Base-by-base conservation (phyloP, 371 early-diverging fungal genomes). In the Apophysomyces elegans region DNA sequence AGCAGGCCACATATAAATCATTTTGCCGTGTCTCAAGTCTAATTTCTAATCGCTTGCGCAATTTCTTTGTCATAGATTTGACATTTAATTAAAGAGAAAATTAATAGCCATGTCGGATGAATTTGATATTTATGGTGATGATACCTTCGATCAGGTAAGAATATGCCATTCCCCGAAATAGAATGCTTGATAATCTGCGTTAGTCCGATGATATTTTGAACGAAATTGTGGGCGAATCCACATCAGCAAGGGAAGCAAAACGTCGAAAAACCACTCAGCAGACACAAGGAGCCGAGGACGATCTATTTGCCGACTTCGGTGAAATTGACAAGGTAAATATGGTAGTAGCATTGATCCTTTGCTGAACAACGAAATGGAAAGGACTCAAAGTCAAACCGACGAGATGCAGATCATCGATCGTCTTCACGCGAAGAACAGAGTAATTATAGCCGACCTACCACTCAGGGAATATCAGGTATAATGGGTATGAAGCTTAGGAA, bases 91-190 rank as follows among this genome's bases (percentile, higher is more conserved):
- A 50, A 50, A 50, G 7, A 47, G 47, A 41, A 41, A 50, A 26
- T 50, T 50, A 50, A 32, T 50, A 50, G 26, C 59, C 26, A 72
- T 72, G 72, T 69, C 68, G 44, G 75, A 75, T 66, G 78, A 77
- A 65, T 76, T 77, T 62, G 82, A 82, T 72, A 77, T 82, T 58
- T 82, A 82, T 62, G 72, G 79, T 39, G 82, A 82, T 59, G 78
- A 79, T 38, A 73, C 70, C n/a, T 77, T 77, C 66, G 76, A 65
- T 56, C 71, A 76, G 65, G 79, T 75, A 66, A 67, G 56, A 59
- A 26, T 56, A 56, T 32, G 18, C 37, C 43, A 26, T 26, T 64
- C 12, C 43, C 16, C 36, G 8, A 35, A 37, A 57, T 41, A 50
- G 8, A 26, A 37, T 36, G 41, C 11, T 50, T 50, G 54, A 50